Conservation (phyloP, 768 basidiomycete genomes). For the Lactifluus rugatus region DNA sequence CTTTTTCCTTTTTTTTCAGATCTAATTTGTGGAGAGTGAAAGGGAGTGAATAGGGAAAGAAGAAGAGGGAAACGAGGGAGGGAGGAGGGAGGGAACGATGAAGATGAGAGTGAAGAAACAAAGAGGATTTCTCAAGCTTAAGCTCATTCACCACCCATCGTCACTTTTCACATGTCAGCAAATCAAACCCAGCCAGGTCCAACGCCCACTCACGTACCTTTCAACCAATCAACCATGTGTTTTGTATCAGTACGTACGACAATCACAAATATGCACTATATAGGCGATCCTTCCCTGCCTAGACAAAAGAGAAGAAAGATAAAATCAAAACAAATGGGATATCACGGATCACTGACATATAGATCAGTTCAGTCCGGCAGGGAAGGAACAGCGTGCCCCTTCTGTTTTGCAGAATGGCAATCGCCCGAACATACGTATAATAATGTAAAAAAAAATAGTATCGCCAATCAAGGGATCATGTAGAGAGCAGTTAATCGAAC, state of each 20-base stretch:
- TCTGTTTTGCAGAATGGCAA: slow-evolving; percentile 13
- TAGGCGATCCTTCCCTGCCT: slow-evolving; percentile 6
- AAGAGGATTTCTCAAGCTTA: not conserved
- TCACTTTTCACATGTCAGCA: slow-evolving; percentile 13
- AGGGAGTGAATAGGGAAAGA: not conserved
- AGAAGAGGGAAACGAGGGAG: not conserved
- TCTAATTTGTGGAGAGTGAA: not conserved
- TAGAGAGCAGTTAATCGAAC: slow-evolving; percentile 5
- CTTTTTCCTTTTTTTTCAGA: not conserved
- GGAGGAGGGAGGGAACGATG: not conserved
- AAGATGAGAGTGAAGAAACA: not conserved
- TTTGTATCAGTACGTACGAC: not conserved
- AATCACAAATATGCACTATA: slow-evolving; percentile 2
- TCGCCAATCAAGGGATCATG: slow-evolving; percentile 2
- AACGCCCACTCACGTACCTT: not conserved
- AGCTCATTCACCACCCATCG: not conserved
- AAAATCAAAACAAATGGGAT: not conserved
- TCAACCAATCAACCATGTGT: not conserved
- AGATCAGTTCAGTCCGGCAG: not conserved
- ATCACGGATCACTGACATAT: slow-evolving; percentile 3
- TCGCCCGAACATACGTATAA: slow-evolving; percentile 20
- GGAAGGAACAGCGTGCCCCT: not conserved
- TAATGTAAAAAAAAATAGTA: slow-evolving; percentile 12
- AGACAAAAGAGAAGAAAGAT: not conserved
- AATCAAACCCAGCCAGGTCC: slow-evolving; percentile 1